Conservation (phyloP, 2,329 filamentous ascomycete genomes). For the Corynespora cassiicola region DNA sequence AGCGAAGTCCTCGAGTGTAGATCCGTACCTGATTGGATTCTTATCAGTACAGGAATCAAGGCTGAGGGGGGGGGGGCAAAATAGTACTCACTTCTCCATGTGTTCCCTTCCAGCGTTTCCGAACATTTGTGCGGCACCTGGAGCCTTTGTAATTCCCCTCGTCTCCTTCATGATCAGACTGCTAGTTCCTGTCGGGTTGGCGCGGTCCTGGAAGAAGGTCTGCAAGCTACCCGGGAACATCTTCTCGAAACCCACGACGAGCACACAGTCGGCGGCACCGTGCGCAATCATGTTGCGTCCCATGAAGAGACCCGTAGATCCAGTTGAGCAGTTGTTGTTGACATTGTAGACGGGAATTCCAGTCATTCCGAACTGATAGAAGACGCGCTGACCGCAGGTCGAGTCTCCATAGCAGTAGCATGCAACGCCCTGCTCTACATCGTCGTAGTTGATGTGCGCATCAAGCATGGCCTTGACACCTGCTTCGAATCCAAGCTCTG, state of each 20-base stretch:
- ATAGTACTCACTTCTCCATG: conserved; percentile 77
- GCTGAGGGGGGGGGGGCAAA: background rate
- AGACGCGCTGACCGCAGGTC: conserved; percentile 93
- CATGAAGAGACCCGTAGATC: conserved; percentile 88
- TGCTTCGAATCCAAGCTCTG: conserved; percentile 91
- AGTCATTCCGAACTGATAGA: conserved; percentile 99
- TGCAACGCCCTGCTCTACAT: conserved; percentile 93
- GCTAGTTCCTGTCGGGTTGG: conserved; percentile 77
- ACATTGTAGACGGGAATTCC: conserved; percentile 96
- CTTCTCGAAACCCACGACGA: conserved; percentile 97
- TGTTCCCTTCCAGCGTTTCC: conserved; percentile 94
- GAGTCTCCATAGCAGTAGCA: conserved; percentile 98
- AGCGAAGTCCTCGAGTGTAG: conserved; percentile 83
- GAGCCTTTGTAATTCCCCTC: conserved; percentile 79
- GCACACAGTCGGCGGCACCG: conserved; percentile 83
- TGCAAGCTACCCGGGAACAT: conserved; percentile 93
- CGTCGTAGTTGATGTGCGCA: conserved; percentile 93
- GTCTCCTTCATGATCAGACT: conserved; percentile 83
- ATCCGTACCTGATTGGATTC: conserved; percentile 73
- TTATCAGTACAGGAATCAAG: conserved; percentile 19
- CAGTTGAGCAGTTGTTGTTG: conserved; percentile 98
- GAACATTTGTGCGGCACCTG: conserved; percentile 90
- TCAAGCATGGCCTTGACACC: conserved; percentile 84
- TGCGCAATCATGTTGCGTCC: conserved; percentile 79
- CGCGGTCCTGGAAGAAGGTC: conserved; percentile 82